Conservation (phyloP, 2,329 filamentous ascomycete genomes). For the Esteya vermicola region DNA sequence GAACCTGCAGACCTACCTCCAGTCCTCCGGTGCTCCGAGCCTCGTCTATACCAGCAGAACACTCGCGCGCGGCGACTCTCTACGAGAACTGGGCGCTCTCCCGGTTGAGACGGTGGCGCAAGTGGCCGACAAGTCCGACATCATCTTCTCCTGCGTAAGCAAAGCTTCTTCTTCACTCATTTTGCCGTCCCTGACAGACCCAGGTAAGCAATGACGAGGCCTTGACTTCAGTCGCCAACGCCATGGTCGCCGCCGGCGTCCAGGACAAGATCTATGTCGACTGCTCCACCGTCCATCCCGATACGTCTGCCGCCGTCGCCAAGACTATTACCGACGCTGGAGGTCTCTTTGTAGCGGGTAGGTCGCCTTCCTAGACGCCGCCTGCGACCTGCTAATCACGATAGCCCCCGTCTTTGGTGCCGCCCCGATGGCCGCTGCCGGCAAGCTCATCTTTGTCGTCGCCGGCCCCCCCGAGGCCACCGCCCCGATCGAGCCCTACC, state of each 20-base stretch:
- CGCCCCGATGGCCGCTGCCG: conserved; percentile 2
- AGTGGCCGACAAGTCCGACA: background rate
- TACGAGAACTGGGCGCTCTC: background rate
- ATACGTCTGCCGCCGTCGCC: background rate
- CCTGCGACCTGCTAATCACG: too few relatives aligned
- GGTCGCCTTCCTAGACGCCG: background rate
- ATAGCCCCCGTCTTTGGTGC: conserved; percentile 4
- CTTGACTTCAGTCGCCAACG: conserved; percentile 8
- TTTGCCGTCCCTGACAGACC: background rate
- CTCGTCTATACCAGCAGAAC: conserved; percentile 2
- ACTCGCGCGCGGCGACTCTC: background rate
- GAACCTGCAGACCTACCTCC: conserved; percentile 1
- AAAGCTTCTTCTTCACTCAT: background rate
- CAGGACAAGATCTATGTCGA: conserved; percentile 2
- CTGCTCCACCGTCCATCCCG: conserved; percentile 3
- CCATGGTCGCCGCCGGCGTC: background rate
- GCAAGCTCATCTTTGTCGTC: conserved; percentile 3
- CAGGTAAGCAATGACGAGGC: conserved; percentile 12
- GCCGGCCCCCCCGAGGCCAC: background rate
- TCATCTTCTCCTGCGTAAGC: conserved; percentile 2
- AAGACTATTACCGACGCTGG: background rate
- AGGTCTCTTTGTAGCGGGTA: conserved; percentile 1
- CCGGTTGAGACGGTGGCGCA: background rate
- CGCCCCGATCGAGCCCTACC: background rate
- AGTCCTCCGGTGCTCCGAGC: background rate